phyloP scores from a whole-genome alignment of 371 early-diverging fungal species.

The Mortierella sp. region DNA sequence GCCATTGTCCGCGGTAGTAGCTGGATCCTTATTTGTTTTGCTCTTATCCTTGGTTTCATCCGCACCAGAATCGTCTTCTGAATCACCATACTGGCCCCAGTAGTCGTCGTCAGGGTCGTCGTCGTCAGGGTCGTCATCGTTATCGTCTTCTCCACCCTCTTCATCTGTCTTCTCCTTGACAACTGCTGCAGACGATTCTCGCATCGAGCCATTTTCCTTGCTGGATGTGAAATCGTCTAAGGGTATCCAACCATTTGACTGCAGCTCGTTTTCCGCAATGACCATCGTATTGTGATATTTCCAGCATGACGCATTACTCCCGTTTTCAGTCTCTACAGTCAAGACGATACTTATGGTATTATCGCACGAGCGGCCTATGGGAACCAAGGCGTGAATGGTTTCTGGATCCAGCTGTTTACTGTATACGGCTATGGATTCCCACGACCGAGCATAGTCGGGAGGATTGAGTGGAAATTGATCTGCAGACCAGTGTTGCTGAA shows the following conservation, averaged over 20 bases:
- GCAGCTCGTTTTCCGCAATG: constrained; percentile 1
- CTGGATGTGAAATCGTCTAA: constrained; percentile 1
- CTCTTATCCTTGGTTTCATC: constrained; percentile 13
- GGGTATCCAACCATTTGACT: constrained; percentile 13
- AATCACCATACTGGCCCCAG: constrained; percentile 48
- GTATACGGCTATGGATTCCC: constrained; percentile 21
- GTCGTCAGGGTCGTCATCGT: constrained; percentile 11
- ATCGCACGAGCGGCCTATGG: constrained; percentile 18
- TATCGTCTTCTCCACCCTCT: neutral
- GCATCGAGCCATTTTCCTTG: too few relatives aligned
- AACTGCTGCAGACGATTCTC: neutral
- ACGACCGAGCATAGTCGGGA: constrained; percentile 12
- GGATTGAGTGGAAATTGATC: constrained; percentile 41
- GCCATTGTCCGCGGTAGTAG: neutral
- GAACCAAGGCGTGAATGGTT: constrained; percentile 37
- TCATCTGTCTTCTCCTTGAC: neutral
- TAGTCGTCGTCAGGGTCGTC: constrained; percentile 41
- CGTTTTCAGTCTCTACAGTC: constrained; percentile 4
- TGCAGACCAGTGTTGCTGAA: constrained; percentile 36
- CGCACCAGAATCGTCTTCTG: constrained; percentile 18
- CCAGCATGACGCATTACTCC: constrained; percentile 13
- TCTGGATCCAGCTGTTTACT: constrained; percentile 28
- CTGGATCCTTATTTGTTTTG: neutral
- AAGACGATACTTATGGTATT: constrained; percentile 10
- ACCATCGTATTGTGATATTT: constrained; percentile 33